phyloP scores from a whole-genome alignment of 2,329 filamentous ascomycete genomes.

The Metarhizium rileyi region DNA sequence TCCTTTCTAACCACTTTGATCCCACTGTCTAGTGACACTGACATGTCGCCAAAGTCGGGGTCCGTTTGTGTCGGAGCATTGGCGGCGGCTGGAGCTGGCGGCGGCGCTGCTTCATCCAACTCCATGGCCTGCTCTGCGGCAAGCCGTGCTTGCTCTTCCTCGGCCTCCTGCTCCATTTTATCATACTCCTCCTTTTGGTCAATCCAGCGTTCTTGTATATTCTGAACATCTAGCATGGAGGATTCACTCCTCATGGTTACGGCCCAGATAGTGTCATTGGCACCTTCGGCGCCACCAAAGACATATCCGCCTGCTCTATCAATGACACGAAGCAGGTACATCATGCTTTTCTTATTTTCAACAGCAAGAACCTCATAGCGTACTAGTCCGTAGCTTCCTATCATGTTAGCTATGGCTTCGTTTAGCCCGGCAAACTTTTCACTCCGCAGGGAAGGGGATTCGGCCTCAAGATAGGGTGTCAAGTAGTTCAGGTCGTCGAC shows the following conservation, averaged over 20 bases:
- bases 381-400: constrained; percentile 84
- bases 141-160: constrained; percentile 61
- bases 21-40: constrained; percentile 48
- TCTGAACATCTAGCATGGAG: constrained; percentile 67
- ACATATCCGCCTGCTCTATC: constrained; percentile 89
- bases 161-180: constrained; percentile 61
- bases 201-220: constrained; percentile 94
- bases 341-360: constrained; percentile 96
- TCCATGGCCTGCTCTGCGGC: constrained; percentile 29
- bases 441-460: constrained; percentile 59
- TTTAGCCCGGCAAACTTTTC: constrained; percentile 79
- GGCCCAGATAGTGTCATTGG: constrained; percentile 96
- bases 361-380: constrained; percentile 89
- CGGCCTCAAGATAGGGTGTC: constrained; percentile 67
- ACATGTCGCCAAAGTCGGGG: constrained; percentile 41
- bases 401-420: constrained; percentile 73
- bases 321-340: constrained; percentile 77
- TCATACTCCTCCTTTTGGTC: constrained; percentile 86
- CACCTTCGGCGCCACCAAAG: constrained; percentile 81
- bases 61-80: constrained; percentile 22
- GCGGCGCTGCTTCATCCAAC: constrained; percentile 20
- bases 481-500: constrained; percentile 87
- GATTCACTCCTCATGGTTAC: constrained; percentile 77
- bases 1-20: constrained; percentile 63
- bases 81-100: constrained; percentile 11